Base-by-base conservation (phyloP, 306 rosid species). In the Psophocarpus tetragonolobus region DNA sequence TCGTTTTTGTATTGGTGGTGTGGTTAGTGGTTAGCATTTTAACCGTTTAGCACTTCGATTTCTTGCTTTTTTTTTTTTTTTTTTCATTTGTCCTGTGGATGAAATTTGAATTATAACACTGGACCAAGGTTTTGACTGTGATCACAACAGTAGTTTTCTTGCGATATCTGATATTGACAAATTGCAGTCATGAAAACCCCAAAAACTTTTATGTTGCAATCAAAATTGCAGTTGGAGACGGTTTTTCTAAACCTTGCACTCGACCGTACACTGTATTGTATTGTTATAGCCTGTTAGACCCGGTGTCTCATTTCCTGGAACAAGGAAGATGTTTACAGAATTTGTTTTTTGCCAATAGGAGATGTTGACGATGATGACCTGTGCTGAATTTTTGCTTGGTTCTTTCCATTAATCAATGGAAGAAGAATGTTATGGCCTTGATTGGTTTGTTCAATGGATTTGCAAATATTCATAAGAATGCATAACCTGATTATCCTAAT, bases 401-500 rank as follows among this genome's bases (percentile, higher is more conserved):
- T 75, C 11, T 29, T 6, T 53, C 8, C 61, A 32, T 9, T 70
- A 30, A 41, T 76, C 38, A 45, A 20, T 24, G 20, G 29, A 76
- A 60, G 30, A 48, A 12, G 18, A 35, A 61, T 76, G 33, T 8
- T 51, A 73, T 29, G 68, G 61, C 32, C 48, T 61, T 62, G 60
- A 20, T 50, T 51, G 62, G 36, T 62, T 42, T 51, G 62, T 53
- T 14, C 30, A 62, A 41, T 35, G 57, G 48, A 77, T 83, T 72
- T 72, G 35, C 35, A 56, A 13, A 77, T 64, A 32, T 56, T 54
- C 71, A 6, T 71, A 45, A 71, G 20, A 53, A 44, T 53, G 70
- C 33, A 54, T 36, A 60, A 32, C 45, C 13, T 42, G 38, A 20
- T 48, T 48, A 51, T 50, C 53, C 27, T 67, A 77, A 9, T 67